Evolutionary conservation across 1,139 yeast genomes (phyloP).

Genomic region (Lodderomyces oxycetoniae): DNA sequence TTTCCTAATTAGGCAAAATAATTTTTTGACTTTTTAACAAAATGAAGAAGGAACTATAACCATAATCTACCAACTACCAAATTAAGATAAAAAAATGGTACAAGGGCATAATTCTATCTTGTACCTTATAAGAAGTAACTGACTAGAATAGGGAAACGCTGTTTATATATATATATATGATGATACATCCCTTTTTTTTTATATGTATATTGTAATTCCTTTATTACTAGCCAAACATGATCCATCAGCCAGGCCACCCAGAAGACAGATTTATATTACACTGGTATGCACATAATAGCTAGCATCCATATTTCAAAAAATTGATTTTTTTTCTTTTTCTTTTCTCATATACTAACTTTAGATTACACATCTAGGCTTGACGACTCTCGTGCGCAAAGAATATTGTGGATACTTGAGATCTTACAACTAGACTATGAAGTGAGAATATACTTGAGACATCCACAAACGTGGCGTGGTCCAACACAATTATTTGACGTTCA

Average conservation of each 20-base stretch:
- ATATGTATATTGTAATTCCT: neutral
- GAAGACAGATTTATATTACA: constrained; percentile 26
- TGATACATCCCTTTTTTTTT: neutral
- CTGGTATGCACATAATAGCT: constrained; percentile 24
- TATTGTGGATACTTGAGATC: constrained; percentile 53
- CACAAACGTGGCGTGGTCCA: constrained; percentile 41
- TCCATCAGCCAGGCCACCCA: constrained; percentile 4
- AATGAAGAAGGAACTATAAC: no score
- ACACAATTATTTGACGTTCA: constrained; percentile 47
- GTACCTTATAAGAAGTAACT: no score
- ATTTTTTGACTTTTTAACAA: no score
- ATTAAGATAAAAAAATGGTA: no score
- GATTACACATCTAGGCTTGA: constrained; percentile 33
- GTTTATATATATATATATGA: constrained; percentile 1
- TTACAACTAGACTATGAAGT: constrained; percentile 49
- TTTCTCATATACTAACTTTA: constrained; percentile 6
- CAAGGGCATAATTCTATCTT: no score
- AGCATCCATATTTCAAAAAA: no score
- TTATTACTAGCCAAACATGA: constrained; percentile 5
- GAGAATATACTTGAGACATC: constrained; percentile 44
- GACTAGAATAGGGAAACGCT: no score
- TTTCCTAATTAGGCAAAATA: no score
- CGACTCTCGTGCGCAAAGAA: constrained; percentile 50
- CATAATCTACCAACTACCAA: no score
- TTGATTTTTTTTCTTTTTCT: neutral